phyloP scores from a whole-genome alignment of 805 yeast genomes.

The Pichia pseudocactophila region DNA sequence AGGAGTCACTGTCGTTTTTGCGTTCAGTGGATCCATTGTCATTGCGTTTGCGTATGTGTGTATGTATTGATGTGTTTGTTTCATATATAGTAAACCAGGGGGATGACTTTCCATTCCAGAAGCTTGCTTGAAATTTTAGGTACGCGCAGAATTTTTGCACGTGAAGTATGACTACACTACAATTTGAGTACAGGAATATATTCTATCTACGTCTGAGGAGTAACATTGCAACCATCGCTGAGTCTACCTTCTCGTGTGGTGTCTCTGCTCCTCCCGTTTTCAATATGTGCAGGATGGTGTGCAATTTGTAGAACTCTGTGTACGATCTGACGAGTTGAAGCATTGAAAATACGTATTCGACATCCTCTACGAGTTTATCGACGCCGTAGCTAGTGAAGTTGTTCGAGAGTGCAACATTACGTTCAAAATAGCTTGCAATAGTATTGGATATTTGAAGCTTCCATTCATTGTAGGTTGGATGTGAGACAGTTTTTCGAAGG shows the following conservation, averaged over 20 bases:
- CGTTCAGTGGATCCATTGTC: too few relatives aligned
- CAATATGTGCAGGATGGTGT: slow-evolving; percentile 15
- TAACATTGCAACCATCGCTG: slow-evolving; percentile 1
- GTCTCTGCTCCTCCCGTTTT: not conserved
- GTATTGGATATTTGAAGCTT: slow-evolving; percentile 20
- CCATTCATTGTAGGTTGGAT: slow-evolving; percentile 23
- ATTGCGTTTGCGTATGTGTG: too few relatives aligned
- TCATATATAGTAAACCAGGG: too few relatives aligned
- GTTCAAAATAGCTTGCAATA: slow-evolving; percentile 30
- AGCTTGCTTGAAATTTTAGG: too few relatives aligned
- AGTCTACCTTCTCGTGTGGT: not conserved
- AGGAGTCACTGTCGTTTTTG: too few relatives aligned
- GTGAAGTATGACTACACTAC: too few relatives aligned
- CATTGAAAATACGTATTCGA: slow-evolving; percentile 24
- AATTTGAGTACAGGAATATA: too few relatives aligned
- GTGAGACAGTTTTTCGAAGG: slow-evolving; percentile 25
- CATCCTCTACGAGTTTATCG: slow-evolving; percentile 26
- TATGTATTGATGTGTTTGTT: too few relatives aligned
- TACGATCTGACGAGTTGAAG: slow-evolving; percentile 18
- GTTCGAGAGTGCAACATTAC: slow-evolving; percentile 30
- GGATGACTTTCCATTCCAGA: too few relatives aligned
- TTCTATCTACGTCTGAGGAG: slow-evolving; percentile 3
- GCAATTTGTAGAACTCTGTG: slow-evolving; percentile 15
- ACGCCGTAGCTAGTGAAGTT: slow-evolving; percentile 30
- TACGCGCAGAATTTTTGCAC: too few relatives aligned